Evolutionary conservation across 2,329 filamentous ascomycete genomes (phyloP).

Genomic region (Alternaria sp.): DNA sequence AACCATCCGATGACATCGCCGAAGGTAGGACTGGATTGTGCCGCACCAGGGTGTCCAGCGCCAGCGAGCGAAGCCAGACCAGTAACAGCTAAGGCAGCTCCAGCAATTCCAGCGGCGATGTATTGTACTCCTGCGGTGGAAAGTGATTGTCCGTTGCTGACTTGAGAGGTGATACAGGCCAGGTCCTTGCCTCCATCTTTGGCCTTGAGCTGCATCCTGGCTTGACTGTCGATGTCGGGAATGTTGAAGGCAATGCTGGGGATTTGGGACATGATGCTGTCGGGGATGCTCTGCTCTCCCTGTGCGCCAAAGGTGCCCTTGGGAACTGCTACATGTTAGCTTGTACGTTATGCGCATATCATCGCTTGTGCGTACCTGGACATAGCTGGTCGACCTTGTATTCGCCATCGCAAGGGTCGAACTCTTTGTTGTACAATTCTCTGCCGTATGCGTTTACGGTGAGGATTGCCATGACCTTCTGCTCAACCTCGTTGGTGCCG

Average conservation of each 20-base stretch:
- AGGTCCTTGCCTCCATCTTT: slow-evolving; percentile 67
- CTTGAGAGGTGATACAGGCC: slow-evolving; percentile 81
- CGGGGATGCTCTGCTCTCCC: slow-evolving; percentile 75
- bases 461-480: slow-evolving; percentile 81
- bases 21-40: slow-evolving; percentile 81
- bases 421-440: slow-evolving; percentile 76
- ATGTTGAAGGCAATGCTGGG: slow-evolving; percentile 88
- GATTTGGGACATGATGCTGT: slow-evolving; percentile 74
- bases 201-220: slow-evolving; percentile 75
- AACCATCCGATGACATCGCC: slow-evolving; percentile 87
- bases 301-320: slow-evolving; percentile 74
- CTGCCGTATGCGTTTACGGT: slow-evolving; percentile 84
- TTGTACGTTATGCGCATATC: neutral
- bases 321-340: slow-evolving; percentile 64
- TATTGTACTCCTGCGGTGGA: slow-evolving; percentile 79
- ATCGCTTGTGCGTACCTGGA: slow-evolving; percentile 65
- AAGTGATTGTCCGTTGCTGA: slow-evolving; percentile 87
- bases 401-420: slow-evolving; percentile 77
- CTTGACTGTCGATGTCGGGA: slow-evolving; percentile 87
- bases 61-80: slow-evolving; percentile 72
- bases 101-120: slow-evolving; percentile 82
- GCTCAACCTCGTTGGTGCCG: slow-evolving; percentile 73
- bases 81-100: slow-evolving; percentile 77
- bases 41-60: slow-evolving; percentile 58
- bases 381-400: slow-evolving; percentile 78